Evolutionary conservation across 768 basidiomycete species (phyloP), one percentile per base, ranked within the genome.

Genomic region (Dacryopinax primogenitus): DNA sequence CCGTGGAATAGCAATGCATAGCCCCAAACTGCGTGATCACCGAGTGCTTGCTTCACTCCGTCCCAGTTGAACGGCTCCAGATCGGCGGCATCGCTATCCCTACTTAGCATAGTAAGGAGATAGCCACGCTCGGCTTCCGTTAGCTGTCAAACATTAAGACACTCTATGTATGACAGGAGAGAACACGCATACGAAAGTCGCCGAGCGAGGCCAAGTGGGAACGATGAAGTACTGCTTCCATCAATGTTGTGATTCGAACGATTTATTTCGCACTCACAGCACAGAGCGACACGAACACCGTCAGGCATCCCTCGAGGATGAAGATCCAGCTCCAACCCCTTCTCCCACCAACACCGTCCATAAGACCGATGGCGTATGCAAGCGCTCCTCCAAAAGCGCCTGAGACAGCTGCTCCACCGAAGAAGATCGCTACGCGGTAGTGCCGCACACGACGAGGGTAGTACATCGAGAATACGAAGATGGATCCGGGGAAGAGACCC

Each of bases 281-380:
- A 7, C 75, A 64, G 16, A 81, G 62, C 7, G 83, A 81, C 34
- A 83, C 69, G 11, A 71, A 74, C 2, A 79, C 73, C 6, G 84
- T 86, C 26, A 86, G 64, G 30, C 79, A 69, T 28, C 84, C 68
- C 44, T 67, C 68, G 16, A 67, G 47, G 64, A 83, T 83, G 71
- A 84, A 84, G 32, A 86, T 82, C 83, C 84, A 86, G 74, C 80
- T 76, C 84, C 85, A 86, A 23, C 84, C 83, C 41, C 72, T 77
- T 61, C 78, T 78, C 18, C 83, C 85, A n/a, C 82, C 83, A 1
- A 84, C 72, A 16, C 83, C 83, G 28, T 83, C 77, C 82, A 85
- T 85, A 67, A 82, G 79, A 13, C 81, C 82, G 61, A 86, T 81
- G 0, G 71, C 77, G 68, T 79, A 85, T 6, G 84, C 84, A 7